Evolutionary conservation across 352 stramenopile species (phyloP), one percentile per base, ranked within the genome.

Genomic region (Globisporangium megalacanthum): DNA sequence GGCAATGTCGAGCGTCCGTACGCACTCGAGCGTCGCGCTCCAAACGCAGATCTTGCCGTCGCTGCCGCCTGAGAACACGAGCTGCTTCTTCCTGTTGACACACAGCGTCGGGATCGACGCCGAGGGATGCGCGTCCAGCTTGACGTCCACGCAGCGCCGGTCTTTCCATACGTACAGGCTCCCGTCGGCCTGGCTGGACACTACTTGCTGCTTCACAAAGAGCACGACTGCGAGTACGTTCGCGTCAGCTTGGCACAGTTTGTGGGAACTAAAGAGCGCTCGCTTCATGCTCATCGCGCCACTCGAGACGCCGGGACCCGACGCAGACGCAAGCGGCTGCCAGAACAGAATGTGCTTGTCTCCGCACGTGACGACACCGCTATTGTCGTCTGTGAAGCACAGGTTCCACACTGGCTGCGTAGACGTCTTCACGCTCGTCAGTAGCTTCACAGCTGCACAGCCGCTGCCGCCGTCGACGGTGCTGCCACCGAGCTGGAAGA

Each of bases 151-250:
- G 49, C 79, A 89, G 13, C 83, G 64, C 3, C 80, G 70, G 9
- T 78, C 80, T 54, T 88, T 91, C 82, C 84, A 94, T 20, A 86
- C 60, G 48, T 88, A 87, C 13, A 94, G 62, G 55, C 74, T 87
- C 1, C 84, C 84, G 29, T 91, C 80, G 0, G 69, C 61, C 56
- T 92, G 79, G 17, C 67, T 87, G 6, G 82, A 89, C 20, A 87
- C 66, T 2, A 90, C 69, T 13, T 75, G 73, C 14, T 78, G 54
- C 42, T 75, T 75, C 15, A 70, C 64, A n/a, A 88, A 59, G 51
- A 75, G 64, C 0, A 44, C 60, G 19, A 62, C 55, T 7, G 71
- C 65, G 6, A 84, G 63, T 7, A 93, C 56, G 13, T 68, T 83
- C 10, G 62, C 61, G 39, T 70, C 67, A 0, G 58, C 25, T 35